These are phyloP conservation scores for Termitomyces sp. DNA, from an alignment of 768 basidiomycete species.

Conservation along the genomic window DNA sequence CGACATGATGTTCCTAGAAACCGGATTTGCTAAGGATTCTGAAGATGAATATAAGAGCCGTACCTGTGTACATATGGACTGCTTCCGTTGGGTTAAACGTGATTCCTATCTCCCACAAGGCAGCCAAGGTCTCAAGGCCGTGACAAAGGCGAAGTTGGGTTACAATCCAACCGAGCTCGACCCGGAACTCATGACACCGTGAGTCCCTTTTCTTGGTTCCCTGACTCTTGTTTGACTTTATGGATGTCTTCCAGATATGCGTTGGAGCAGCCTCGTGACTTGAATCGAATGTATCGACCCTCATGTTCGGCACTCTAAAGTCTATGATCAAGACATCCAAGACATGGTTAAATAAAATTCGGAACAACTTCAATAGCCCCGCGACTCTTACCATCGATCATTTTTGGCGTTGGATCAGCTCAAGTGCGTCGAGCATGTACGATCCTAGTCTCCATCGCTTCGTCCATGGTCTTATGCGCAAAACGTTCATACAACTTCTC, in stretches of 20 bases:
- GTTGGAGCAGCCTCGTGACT: slow-evolving; percentile 85
- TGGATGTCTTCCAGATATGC: slow-evolving; percentile 69
- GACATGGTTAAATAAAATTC: slow-evolving; percentile 86
- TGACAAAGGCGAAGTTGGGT: slow-evolving; percentile 93
- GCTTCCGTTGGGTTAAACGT: slow-evolving; percentile 99
- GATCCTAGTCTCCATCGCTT: slow-evolving; percentile 93
- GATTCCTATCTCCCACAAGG: slow-evolving; percentile 99
- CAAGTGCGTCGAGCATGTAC: slow-evolving; percentile 80
- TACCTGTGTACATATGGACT: slow-evolving; percentile 96
- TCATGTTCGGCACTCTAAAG: slow-evolving; percentile 84
- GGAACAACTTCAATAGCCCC: slow-evolving; percentile 61
- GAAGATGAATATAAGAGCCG: slow-evolving; percentile 96
- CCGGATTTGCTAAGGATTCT: slow-evolving; percentile 84
- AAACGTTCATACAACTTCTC: slow-evolving; percentile 94
- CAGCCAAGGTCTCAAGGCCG: slow-evolving; percentile 97
- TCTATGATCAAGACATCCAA: slow-evolving; percentile 90
- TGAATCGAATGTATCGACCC: slow-evolving; percentile 81
- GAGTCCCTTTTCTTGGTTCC: slow-evolving; percentile 30
- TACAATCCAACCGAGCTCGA: slow-evolving; percentile 97
- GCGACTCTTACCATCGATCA: slow-evolving; percentile 80
- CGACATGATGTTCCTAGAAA: slow-evolving; percentile 98
- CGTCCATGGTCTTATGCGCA: slow-evolving; percentile 93
- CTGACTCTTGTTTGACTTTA: not conserved
- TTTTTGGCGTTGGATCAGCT: slow-evolving; percentile 97
- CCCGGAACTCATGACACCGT: slow-evolving; percentile 99